These are phyloP conservation scores for Amphichorda felina DNA, from an alignment of 2,329 filamentous ascomycete species.

Conservation along the genomic window DNA sequence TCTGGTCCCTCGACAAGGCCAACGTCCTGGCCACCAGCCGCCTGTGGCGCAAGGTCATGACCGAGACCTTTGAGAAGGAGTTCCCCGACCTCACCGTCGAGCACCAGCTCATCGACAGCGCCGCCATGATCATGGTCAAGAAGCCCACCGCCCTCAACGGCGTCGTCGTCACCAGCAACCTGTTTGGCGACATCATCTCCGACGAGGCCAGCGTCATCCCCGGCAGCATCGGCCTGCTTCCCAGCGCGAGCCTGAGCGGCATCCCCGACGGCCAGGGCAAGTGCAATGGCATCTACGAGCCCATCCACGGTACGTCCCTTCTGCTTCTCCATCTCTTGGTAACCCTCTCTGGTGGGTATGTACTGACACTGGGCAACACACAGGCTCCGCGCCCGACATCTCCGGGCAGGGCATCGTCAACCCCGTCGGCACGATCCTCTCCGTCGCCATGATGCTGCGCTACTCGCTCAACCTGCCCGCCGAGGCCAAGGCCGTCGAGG, in stretches of 20 bases:
- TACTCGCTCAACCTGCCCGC: constrained; percentile 76
- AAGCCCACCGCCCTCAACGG: constrained; percentile 74
- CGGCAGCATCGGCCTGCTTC: constrained; percentile 30
- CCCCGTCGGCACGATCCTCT: constrained; percentile 84
- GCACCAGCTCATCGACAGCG: constrained; percentile 81
- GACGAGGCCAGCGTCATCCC: constrained; percentile 94
- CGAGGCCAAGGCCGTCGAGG: constrained; percentile 60
- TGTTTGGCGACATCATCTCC: constrained; percentile 93
- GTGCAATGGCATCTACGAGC: constrained; percentile 25
- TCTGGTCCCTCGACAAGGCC: constrained; percentile 75
- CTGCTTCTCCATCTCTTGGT: not conserved
- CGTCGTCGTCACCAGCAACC: constrained; percentile 81
- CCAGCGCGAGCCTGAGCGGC: constrained; percentile 11
- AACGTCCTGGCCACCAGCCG: constrained; percentile 88
- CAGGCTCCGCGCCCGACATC: constrained; percentile 85
- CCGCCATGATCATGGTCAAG: constrained; percentile 92
- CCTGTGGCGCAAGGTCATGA: constrained; percentile 80
- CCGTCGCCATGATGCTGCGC: constrained; percentile 88
- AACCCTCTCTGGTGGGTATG: not conserved
- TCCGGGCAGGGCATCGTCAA: constrained; percentile 44
- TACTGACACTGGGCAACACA: not conserved
- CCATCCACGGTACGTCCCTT: constrained; percentile 9
- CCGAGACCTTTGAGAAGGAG: constrained; percentile 90
- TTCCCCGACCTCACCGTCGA: constrained; percentile 84
- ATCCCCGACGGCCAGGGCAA: constrained; percentile 12